phyloP scores from a whole-genome alignment of 108 stramenopile species.

The Nitzschia sp. region DNA sequence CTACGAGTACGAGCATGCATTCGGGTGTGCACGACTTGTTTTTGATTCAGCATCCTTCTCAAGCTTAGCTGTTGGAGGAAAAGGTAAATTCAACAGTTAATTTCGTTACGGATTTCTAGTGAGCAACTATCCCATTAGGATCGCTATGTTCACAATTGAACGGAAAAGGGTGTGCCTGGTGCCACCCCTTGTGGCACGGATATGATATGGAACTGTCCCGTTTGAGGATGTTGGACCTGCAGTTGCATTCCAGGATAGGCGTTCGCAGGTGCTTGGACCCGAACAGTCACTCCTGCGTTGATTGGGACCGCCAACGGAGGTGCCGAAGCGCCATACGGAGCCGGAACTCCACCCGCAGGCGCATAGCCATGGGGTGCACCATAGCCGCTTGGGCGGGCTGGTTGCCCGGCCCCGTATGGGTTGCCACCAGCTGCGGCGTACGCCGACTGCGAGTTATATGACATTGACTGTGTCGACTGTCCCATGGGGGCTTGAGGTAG shows the following conservation, averaged over 20 bases:
- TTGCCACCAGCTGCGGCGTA: background rate
- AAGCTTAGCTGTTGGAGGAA: too few relatives aligned
- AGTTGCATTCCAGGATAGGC: conserved; percentile 62
- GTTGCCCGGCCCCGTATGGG: background rate
- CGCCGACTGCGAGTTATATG: background rate
- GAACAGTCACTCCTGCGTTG: conserved; percentile 32
- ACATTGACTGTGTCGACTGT: conserved; percentile 2
- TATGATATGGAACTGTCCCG: conserved; percentile 49
- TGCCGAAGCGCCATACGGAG: conserved; percentile 2
- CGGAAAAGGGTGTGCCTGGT: conserved; percentile 51
- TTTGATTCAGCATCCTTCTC: too few relatives aligned
- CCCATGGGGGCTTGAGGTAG: conserved; percentile 5
- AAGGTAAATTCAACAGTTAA: too few relatives aligned
- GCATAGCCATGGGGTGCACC: conserved; percentile 5
- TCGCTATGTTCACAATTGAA: background rate
- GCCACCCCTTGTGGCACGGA: conserved; percentile 61
- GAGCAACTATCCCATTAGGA: background rate
- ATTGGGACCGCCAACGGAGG: background rate
- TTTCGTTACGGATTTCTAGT: too few relatives aligned
- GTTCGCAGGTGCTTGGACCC: conserved; percentile 62
- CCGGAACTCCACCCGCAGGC: background rate
- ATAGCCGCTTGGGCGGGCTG: background rate
- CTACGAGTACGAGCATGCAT: too few relatives aligned
- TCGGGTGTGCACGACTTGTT: too few relatives aligned
- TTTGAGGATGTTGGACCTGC: conserved; percentile 61